phyloP scores from a whole-genome alignment of 176 grass and related monocot genomes.

The Themeda triandra region DNA sequence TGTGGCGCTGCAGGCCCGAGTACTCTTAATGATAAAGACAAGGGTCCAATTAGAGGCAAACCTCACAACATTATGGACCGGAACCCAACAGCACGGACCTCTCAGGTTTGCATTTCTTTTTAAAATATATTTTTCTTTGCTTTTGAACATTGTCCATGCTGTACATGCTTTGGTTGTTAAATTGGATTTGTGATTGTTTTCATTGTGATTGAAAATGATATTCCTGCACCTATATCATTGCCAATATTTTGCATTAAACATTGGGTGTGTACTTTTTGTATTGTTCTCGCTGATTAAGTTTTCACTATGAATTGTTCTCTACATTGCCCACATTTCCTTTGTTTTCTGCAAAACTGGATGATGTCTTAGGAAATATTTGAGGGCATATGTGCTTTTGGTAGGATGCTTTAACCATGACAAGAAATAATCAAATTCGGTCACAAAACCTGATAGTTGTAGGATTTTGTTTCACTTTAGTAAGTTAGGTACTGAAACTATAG shows the following conservation, averaged over 20 bases:
- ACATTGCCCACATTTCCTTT: neutral
- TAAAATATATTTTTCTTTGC: neutral
- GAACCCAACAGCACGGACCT: constrained; percentile 47
- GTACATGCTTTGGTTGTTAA: neutral
- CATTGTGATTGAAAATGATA: neutral
- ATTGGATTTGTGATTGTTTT: neutral
- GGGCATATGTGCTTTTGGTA: neutral
- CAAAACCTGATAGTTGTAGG: neutral
- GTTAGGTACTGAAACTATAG: constrained; percentile 9
- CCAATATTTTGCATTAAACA: neutral
- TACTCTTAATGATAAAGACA: neutral
- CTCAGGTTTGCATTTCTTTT: constrained; percentile 18
- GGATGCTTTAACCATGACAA: neutral
- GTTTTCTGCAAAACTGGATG: constrained; percentile 8
- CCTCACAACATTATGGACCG: constrained; percentile 43
- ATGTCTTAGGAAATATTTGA: neutral
- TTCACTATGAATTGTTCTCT: neutral
- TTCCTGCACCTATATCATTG: neutral
- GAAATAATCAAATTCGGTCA: neutral
- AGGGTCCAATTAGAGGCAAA: neutral
- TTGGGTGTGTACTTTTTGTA: neutral
- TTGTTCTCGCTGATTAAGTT: neutral
- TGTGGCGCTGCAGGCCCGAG: constrained; percentile 15
- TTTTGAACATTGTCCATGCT: neutral
- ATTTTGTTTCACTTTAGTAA: neutral